These are phyloP conservation scores for Phlebiopsis flavidoalba DNA, from an alignment of 768 basidiomycete genomes.

Conservation along the genomic window DNA sequence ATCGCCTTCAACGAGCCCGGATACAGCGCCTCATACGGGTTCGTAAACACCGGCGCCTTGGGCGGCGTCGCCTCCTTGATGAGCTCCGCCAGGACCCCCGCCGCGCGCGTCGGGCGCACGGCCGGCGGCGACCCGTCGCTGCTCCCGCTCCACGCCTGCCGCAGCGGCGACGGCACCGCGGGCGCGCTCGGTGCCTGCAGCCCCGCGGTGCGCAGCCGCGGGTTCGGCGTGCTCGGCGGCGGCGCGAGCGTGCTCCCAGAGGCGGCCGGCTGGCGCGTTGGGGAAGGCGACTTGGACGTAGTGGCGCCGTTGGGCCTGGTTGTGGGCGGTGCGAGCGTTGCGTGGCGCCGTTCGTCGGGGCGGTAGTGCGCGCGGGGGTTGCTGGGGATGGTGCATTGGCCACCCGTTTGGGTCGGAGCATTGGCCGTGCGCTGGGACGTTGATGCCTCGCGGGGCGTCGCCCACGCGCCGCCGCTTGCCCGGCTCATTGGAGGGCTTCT, in stretches of 20 bases:
- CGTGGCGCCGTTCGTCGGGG: not conserved
- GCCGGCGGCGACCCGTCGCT: slow-evolving; percentile 33
- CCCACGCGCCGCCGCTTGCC: slow-evolving; percentile 60
- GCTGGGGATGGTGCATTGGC: slow-evolving; percentile 5
- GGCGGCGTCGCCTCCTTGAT: slow-evolving; percentile 64
- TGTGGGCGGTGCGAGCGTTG: not conserved
- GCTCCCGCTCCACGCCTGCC: slow-evolving; percentile 58
- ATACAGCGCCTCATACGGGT: slow-evolving; percentile 73
- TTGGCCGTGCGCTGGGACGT: slow-evolving; percentile 27
- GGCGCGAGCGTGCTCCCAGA: not conserved
- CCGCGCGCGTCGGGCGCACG: slow-evolving; percentile 57
- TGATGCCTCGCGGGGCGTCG: slow-evolving; percentile 35
- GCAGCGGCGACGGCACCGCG: slow-evolving; percentile 65
- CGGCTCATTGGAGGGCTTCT: slow-evolving; percentile 38
- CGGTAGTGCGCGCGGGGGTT: slow-evolving; percentile 4
- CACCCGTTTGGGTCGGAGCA: slow-evolving; percentile 14
- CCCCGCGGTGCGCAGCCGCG: slow-evolving; percentile 19
- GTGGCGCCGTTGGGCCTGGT: not conserved
- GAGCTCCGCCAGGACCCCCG: slow-evolving; percentile 62
- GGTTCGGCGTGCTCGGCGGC: slow-evolving; percentile 12
- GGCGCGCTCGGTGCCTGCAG: slow-evolving; percentile 52
- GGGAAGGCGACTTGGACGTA: not conserved
- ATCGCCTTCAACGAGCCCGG: slow-evolving; percentile 49
- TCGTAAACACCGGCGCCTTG: slow-evolving; percentile 62
- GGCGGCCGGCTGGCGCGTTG: slow-evolving; percentile 6